Evolutionary conservation across 164 flowering plant species (phyloP).

Genomic region (Malania oleifera): DNA sequence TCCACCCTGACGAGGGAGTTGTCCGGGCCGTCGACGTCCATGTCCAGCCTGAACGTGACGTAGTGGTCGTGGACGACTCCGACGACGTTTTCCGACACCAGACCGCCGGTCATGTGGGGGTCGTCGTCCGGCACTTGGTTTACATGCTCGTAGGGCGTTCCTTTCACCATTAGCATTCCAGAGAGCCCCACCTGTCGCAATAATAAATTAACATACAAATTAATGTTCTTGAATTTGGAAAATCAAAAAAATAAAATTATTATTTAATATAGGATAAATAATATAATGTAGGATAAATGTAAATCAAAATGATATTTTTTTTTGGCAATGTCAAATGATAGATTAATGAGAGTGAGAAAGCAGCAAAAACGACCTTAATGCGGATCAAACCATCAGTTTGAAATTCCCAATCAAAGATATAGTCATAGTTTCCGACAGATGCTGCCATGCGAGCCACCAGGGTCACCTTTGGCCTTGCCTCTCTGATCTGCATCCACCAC

Average conservation of each 20-base stretch:
- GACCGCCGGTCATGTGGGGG: slow-evolving; percentile 37
- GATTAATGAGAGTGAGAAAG: too few species aligned
- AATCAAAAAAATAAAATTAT: too few species aligned
- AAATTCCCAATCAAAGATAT: slow-evolving; percentile 62
- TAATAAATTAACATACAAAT: too few species aligned
- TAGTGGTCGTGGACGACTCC: slow-evolving; percentile 67
- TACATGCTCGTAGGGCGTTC: slow-evolving; percentile 23
- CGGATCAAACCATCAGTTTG: slow-evolving; percentile 49
- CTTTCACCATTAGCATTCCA: slow-evolving; percentile 57
- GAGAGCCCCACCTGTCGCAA: slow-evolving; percentile 48
- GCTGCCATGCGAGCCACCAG: slow-evolving; percentile 51
- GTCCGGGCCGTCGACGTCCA: slow-evolving; percentile 51
- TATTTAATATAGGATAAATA: too few species aligned
- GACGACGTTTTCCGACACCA: slow-evolving; percentile 49
- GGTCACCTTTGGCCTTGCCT: slow-evolving; percentile 46
- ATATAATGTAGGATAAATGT: too few species aligned
- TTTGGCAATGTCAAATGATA: too few species aligned
- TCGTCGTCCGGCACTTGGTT: slow-evolving; percentile 30
- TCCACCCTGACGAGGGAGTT: background rate
- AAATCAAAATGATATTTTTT: too few species aligned
- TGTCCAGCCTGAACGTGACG: slow-evolving; percentile 52
- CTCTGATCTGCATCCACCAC: slow-evolving; percentile 36
- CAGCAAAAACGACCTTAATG: slow-evolving; percentile 38
- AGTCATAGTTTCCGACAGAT: slow-evolving; percentile 53
- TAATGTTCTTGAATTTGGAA: too few species aligned